Conservation (phyloP, 2,329 filamentous ascomycete species). For the Cladosporium cucumerinum region DNA sequence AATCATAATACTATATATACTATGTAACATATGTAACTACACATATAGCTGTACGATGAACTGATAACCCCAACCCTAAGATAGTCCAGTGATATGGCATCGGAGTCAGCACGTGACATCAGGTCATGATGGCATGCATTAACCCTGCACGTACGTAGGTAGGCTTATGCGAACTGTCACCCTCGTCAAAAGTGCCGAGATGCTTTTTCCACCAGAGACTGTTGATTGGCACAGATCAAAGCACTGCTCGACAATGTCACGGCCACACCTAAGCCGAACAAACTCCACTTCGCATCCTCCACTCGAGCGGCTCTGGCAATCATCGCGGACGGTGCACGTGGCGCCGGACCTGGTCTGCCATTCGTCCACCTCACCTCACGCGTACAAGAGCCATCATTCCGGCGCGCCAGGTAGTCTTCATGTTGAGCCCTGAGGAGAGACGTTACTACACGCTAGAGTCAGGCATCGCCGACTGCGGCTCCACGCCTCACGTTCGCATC, state of each 20-base stretch:
- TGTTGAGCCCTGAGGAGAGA: neutral
- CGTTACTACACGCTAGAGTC: neutral
- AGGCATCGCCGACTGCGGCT: constrained; percentile 2
- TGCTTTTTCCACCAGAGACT: neutral
- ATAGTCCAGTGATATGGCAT: neutral
- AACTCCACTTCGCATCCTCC: constrained; percentile 4
- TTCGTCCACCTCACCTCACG: constrained; percentile 3
- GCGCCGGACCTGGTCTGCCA: neutral
- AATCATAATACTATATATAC: too few species aligned
- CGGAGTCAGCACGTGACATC: neutral
- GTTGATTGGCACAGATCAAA: neutral
- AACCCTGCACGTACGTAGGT: neutral
- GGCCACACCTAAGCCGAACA: neutral
- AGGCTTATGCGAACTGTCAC: neutral
- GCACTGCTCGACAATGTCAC: neutral
- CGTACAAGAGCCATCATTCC: neutral
- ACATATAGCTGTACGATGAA: neutral
- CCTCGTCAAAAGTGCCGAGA: neutral
- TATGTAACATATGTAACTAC: too few species aligned
- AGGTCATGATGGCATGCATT: neutral
- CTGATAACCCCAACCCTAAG: neutral
- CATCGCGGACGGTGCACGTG: constrained; percentile 1
- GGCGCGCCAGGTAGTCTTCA: neutral
- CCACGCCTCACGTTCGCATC: neutral
- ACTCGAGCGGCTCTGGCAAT: neutral